Conservation (phyloP, 495 filamentous ascomycete genomes). For the Aspergillus nidulans region DNA sequence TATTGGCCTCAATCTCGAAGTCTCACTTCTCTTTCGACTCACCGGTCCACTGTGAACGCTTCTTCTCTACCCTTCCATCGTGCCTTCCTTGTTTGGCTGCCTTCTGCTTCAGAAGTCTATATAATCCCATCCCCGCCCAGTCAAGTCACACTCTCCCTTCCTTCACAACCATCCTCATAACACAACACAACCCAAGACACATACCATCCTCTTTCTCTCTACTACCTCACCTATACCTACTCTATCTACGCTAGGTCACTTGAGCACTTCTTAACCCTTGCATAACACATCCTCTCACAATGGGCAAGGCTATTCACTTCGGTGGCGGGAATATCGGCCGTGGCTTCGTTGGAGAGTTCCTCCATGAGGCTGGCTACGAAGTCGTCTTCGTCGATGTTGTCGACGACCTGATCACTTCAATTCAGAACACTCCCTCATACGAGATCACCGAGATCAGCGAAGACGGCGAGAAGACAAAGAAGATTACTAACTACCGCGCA, state of each 20-base stretch:
- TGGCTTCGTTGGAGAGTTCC: slow-evolving; percentile 66
- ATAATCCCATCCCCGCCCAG: slow-evolving; percentile 4
- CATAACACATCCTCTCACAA: slow-evolving; percentile 27
- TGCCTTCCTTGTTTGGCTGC: not conserved
- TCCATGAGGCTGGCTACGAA: slow-evolving; percentile 73
- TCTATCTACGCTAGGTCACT: not conserved
- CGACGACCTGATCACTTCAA: slow-evolving; percentile 66
- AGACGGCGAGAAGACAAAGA: slow-evolving; percentile 74
- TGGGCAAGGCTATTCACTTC: slow-evolving; percentile 82
- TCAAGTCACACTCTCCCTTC: not conserved
- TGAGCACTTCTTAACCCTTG: not conserved
- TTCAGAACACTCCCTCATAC: slow-evolving; percentile 74
- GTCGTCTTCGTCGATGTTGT: slow-evolving; percentile 95
- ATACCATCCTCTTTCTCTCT: slow-evolving; percentile 2
- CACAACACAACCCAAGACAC: not conserved
- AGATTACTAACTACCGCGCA: slow-evolving; percentile 88
- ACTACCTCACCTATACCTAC: slow-evolving; percentile 3
- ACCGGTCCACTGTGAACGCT: slow-evolving; percentile 2
- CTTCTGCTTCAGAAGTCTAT: slow-evolving; percentile 4
- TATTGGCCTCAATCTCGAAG: not conserved
- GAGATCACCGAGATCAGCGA: slow-evolving; percentile 88
- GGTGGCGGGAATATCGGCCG: slow-evolving; percentile 89
- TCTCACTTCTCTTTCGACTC: slow-evolving; percentile 10
- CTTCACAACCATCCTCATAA: slow-evolving; percentile 5
- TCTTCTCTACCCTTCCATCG: slow-evolving; percentile 9